These are phyloP conservation scores for Penicillium verhagenii DNA, from an alignment of 495 filamentous ascomycete genomes.

Conservation along the genomic window DNA sequence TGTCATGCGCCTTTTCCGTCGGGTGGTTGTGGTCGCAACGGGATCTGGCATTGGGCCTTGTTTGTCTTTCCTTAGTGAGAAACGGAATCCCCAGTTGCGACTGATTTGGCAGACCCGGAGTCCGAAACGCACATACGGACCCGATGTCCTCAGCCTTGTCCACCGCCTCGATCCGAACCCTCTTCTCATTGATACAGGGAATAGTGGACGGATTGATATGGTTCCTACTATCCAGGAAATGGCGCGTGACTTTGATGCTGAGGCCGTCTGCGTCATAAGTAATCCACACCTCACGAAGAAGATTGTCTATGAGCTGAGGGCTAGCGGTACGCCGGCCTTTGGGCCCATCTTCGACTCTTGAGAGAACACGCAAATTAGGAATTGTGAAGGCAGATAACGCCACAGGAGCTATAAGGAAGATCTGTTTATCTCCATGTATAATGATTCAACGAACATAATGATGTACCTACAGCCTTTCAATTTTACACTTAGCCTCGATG, in stretches of 20 bases:
- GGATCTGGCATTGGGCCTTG: constrained; percentile 70
- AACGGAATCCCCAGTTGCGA: constrained; percentile 38
- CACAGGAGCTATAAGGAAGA: not conserved
- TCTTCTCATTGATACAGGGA: constrained; percentile 48
- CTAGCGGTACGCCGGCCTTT: not conserved
- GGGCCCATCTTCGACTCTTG: constrained; percentile 4
- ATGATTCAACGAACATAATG: not conserved
- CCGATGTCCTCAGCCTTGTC: constrained; percentile 45
- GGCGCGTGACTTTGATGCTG: constrained; percentile 53
- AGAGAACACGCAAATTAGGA: not conserved
- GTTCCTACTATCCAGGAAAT: constrained; percentile 53
- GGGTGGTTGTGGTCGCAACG: constrained; percentile 66
- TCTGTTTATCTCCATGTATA: not conserved
- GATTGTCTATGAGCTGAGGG: constrained; percentile 2
- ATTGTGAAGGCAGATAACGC: not conserved
- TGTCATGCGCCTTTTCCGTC: constrained; percentile 60
- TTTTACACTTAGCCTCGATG: not conserved
- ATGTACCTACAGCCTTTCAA: not conserved
- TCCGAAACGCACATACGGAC: constrained; percentile 49
- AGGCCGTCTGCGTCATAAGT: constrained; percentile 65
- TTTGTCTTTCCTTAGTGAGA: constrained; percentile 34
- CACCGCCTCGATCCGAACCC: constrained; percentile 48
- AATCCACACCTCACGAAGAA: constrained; percentile 4
- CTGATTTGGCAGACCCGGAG: constrained; percentile 53
- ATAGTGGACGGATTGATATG: constrained; percentile 46